phyloP scores from a whole-genome alignment of 805 yeast species.

The Vanderwaltozyma polyspora region DNA sequence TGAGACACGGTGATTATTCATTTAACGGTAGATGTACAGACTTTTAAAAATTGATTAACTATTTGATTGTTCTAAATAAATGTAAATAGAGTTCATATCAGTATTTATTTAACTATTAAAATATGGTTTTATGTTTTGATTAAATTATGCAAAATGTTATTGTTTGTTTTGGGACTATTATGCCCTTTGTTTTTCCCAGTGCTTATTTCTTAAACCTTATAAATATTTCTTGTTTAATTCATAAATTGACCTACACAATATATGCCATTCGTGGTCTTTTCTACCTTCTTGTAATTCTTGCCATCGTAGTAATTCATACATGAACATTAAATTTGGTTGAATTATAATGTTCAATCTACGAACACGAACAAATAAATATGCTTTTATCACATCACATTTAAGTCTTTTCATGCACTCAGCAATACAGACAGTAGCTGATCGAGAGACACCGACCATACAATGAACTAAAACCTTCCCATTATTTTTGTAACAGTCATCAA shows the following conservation, averaged over 20 bases:
- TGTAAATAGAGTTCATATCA: no score
- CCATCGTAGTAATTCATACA: constrained; percentile 73
- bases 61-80: no score
- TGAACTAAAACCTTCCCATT: constrained; percentile 62
- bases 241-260: constrained; percentile 74
- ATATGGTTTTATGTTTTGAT: no score
- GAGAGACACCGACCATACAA: constrained; percentile 90
- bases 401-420: constrained; percentile 86
- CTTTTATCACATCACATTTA: constrained; percentile 55
- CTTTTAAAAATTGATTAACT: constrained; percentile 35
- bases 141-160: no score
- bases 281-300: constrained; percentile 24
- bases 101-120: no score
- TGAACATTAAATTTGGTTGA: constrained; percentile 84
- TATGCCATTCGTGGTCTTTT: constrained; percentile 80
- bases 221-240: constrained; percentile 62
- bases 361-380: constrained; percentile 82
- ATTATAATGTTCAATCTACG: constrained; percentile 83
- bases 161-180: no score
- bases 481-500: constrained; percentile 40
- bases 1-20: constrained; percentile 84
- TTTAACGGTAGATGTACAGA: constrained; percentile 96
- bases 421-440: constrained; percentile 91
- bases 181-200: no score
- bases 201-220: no score